Conservation (phyloP, 305 asterid genomes). For the Fraxinus baroniana region DNA sequence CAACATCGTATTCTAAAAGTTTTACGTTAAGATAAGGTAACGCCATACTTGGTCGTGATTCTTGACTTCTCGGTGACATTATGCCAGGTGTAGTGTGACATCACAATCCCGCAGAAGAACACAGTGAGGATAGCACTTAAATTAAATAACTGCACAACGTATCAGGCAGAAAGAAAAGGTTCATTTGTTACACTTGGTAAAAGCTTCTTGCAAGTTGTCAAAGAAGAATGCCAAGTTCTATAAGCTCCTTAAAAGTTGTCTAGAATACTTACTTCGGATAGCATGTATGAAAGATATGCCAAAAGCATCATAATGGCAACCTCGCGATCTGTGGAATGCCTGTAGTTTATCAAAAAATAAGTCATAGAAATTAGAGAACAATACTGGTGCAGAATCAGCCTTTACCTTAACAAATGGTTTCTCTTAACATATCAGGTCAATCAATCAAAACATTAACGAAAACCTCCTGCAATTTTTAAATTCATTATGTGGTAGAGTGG, state of each 20-base stretch:
- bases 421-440: slow-evolving; percentile 14
- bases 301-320: slow-evolving; percentile 96
- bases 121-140: not conserved
- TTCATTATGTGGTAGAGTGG: not conserved
- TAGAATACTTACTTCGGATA: slow-evolving; percentile 77
- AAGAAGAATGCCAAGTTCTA: not conserved
- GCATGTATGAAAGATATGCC: slow-evolving; percentile 95
- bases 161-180: not conserved
- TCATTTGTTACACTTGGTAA: not conserved
- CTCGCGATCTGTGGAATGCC: slow-evolving; percentile 99
- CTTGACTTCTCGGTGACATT: slow-evolving; percentile 11
- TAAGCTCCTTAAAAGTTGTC: not conserved
- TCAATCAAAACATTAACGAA: not conserved
- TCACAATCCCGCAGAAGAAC: not conserved
- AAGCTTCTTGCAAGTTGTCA: not conserved
- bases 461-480: slow-evolving; percentile 13
- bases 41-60: slow-evolving; percentile 3
- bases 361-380: slow-evolving; percentile 17
- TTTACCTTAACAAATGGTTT: slow-evolving; percentile 1
- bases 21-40: not conserved
- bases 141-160: not conserved
- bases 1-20: not conserved
- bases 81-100: slow-evolving; percentile 7
- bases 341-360: slow-evolving; percentile 33
- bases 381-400: not conserved